A percentile compares a stretch with the other conserved stretches of the same genome.
These are phyloP conservation scores for Pisolithus tinctorius DNA, from an alignment of 768 basidiomycete genomes.

Conservation along the genomic window DNA sequence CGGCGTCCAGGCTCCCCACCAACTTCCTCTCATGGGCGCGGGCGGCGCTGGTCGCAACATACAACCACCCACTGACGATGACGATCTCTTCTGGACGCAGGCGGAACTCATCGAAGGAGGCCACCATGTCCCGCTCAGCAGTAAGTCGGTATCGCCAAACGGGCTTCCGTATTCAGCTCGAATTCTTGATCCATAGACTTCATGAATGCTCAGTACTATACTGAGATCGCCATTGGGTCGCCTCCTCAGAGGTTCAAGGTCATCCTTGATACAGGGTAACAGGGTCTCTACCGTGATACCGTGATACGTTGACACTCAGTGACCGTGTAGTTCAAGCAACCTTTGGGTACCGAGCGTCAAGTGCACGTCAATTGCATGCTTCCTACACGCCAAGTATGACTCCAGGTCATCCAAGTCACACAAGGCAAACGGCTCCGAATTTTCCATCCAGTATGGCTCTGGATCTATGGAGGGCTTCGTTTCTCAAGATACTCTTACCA, in stretches of 20 bases:
- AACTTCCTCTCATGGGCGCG: slow-evolving; percentile 63
- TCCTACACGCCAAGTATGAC: slow-evolving; percentile 92
- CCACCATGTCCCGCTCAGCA: slow-evolving; percentile 83
- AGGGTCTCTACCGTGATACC: neutral
- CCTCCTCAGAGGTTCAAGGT: slow-evolving; percentile 92
- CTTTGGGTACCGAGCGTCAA: slow-evolving; percentile 84
- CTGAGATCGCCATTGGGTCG: slow-evolving; percentile 76
- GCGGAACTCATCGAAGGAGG: slow-evolving; percentile 62
- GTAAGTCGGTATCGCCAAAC: slow-evolving; percentile 41
- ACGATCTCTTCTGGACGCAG: slow-evolving; percentile 78
- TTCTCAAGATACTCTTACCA: slow-evolving; percentile 70
- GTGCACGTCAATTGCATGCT: slow-evolving; percentile 88
- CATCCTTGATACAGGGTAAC: slow-evolving; percentile 84
- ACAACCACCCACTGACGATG: slow-evolving; percentile 43
- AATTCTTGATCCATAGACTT: slow-evolving; percentile 55
- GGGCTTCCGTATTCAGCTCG: neutral
- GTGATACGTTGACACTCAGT: slow-evolving; percentile 1
- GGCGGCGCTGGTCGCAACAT: slow-evolving; percentile 65
- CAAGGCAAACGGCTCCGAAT: slow-evolving; percentile 83
- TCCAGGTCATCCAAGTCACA: slow-evolving; percentile 71
- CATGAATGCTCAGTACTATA: slow-evolving; percentile 96
- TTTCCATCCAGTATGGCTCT: slow-evolving; percentile 90
- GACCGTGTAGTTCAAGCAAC: slow-evolving; percentile 66
- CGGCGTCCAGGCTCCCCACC: slow-evolving; percentile 41
- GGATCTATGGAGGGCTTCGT: slow-evolving; percentile 97